Conservation (phyloP, 2,329 filamentous ascomycete genomes). For the Beauveria bassiana region DNA sequence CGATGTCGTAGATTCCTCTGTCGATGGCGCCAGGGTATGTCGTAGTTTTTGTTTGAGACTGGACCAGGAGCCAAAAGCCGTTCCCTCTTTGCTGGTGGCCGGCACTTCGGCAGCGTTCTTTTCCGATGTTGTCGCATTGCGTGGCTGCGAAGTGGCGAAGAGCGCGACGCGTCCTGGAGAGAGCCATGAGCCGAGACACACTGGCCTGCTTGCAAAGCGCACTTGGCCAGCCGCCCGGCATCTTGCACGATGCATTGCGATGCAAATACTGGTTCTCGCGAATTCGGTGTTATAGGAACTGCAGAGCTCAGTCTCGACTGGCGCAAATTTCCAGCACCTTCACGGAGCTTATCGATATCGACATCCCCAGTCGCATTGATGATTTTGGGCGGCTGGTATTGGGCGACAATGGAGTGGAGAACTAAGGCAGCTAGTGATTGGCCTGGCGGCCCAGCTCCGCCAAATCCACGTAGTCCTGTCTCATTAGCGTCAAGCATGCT, state of each 20-base stretch:
- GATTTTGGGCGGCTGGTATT: not conserved
- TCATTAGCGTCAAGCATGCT: slow-evolving; percentile 9
- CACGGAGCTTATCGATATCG: slow-evolving; percentile 4
- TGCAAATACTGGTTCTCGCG: not conserved
- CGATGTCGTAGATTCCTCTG: not conserved
- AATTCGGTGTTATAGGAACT: not conserved
- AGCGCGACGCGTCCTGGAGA: not conserved
- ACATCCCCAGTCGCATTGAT: not conserved
- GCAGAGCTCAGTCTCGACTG: not conserved
- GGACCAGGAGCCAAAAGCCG: not conserved
- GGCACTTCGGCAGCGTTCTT: not conserved
- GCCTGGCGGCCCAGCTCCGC: not conserved
- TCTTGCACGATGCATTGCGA: not conserved
- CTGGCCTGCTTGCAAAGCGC: not conserved
- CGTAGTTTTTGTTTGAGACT: not conserved
- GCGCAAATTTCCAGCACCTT: not conserved
- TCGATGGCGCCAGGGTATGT: not conserved
- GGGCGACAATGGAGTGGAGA: not conserved
- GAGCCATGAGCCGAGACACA: not conserved
- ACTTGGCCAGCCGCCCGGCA: not conserved
- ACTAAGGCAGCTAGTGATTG: not conserved
- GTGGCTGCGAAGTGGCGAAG: not conserved
- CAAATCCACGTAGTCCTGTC: slow-evolving; percentile 2
- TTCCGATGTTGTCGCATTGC: not conserved
- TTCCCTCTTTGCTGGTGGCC: not conserved